These are phyloP conservation scores for Ciborinia camelliae DNA, from an alignment of 2,329 filamentous ascomycete genomes.

Conservation along the genomic window DNA sequence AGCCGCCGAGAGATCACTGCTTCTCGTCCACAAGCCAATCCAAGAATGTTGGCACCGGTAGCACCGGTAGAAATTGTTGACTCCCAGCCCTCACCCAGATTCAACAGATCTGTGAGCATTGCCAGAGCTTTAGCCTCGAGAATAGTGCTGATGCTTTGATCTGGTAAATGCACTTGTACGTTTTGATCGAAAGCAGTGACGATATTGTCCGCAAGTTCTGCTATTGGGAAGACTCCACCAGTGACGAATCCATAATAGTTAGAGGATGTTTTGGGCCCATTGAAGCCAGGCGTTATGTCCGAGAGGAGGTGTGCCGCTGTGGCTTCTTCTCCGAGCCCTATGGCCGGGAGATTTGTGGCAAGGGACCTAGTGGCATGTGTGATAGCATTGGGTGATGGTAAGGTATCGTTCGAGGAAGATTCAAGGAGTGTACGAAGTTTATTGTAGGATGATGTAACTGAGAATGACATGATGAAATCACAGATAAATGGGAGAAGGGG, in stretches of 20 bases:
- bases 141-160: conserved; percentile 70
- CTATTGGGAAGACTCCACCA: conserved; percentile 74
- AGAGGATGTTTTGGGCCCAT: conserved; percentile 34
- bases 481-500: neutral
- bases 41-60: conserved; percentile 63
- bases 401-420: conserved; percentile 26
- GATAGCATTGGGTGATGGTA: conserved; percentile 29
- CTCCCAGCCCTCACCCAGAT: conserved; percentile 58
- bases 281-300: conserved; percentile 44
- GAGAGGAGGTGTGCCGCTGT: conserved; percentile 44
- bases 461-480: conserved; percentile 23
- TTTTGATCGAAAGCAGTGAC: conserved; percentile 81
- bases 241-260: conserved; percentile 86
- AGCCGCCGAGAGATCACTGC: conserved; percentile 48
- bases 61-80: conserved; percentile 77
- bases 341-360: conserved; percentile 37
- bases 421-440: conserved; percentile 28
- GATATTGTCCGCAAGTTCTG: conserved; percentile 79
- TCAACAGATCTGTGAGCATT: conserved; percentile 66
- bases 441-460: conserved; percentile 29
- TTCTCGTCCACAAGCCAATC: conserved; percentile 70
- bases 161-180: conserved; percentile 74
- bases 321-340: conserved; percentile 44
- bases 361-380: conserved; percentile 31
- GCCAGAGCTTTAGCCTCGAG: conserved; percentile 71